Conservation (phyloP, 352 stramenopile genomes). For the Globisporangium abappressorium region DNA sequence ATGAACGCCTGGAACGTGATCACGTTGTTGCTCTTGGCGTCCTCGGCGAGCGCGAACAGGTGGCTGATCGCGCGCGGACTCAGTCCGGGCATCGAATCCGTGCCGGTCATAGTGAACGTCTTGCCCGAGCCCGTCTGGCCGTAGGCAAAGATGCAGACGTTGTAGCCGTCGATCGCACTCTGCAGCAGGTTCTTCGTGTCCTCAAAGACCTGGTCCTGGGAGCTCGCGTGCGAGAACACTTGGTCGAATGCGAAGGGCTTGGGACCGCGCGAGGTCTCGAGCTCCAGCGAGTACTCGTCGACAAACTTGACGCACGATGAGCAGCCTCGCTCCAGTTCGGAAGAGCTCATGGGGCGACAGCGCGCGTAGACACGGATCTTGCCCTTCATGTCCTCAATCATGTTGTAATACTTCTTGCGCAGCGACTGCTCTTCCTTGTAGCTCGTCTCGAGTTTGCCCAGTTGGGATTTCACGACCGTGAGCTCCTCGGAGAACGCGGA, state of each 20-base stretch:
- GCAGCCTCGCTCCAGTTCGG: slow-evolving; percentile 82
- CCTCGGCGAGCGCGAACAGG: slow-evolving; percentile 73
- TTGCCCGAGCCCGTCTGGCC: slow-evolving; percentile 92
- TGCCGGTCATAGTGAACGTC: slow-evolving; percentile 93
- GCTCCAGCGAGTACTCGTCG: slow-evolving; percentile 84
- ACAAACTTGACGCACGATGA: slow-evolving; percentile 58
- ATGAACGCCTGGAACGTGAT: slow-evolving; percentile 87
- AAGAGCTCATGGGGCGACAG: slow-evolving; percentile 88
- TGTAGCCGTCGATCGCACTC: slow-evolving; percentile 89
- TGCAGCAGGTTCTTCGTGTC: slow-evolving; percentile 92
- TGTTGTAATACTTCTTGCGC: slow-evolving; percentile 95
- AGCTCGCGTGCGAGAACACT: slow-evolving; percentile 78
- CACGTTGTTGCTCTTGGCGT: slow-evolving; percentile 41
- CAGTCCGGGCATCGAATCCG: slow-evolving; percentile 67
- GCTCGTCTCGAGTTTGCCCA: slow-evolving; percentile 59
- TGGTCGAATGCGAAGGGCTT: slow-evolving; percentile 91
- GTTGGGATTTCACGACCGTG: slow-evolving; percentile 24
- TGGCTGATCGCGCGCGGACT: slow-evolving; percentile 85
- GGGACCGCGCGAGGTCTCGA: slow-evolving; percentile 69
- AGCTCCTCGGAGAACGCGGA: slow-evolving; percentile 50
- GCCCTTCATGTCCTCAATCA: slow-evolving; percentile 95
- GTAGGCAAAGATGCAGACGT: slow-evolving; percentile 94
- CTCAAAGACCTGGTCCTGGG: slow-evolving; percentile 89
- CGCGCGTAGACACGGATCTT: slow-evolving; percentile 93
- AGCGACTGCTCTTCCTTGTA: slow-evolving; percentile 88